Conservation (phyloP, 768 basidiomycete species). For the Lentinula sp. region DNA sequence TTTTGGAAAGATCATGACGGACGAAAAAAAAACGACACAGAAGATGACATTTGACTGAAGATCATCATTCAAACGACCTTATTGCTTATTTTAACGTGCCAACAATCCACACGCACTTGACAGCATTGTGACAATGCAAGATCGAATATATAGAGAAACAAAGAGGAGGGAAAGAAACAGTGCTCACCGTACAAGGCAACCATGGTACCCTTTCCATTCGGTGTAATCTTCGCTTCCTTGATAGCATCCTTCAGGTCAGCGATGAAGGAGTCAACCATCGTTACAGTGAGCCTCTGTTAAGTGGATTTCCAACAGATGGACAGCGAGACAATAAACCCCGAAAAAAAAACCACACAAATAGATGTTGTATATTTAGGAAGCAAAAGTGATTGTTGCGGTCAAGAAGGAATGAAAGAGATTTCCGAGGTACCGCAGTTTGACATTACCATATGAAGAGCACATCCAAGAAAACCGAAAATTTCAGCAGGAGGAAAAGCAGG, state of each 20-base stretch:
- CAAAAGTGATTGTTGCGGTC: background rate
- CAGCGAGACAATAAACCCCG: constrained; percentile 1
- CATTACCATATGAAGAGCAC: background rate
- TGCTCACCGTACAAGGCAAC: constrained; percentile 82
- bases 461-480: background rate
- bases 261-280: constrained; percentile 70
- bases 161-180: background rate
- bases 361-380: background rate
- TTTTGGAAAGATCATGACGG: background rate
- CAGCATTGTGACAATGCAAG: too few relatives aligned
- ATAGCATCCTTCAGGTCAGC: constrained; percentile 80
- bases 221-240: constrained; percentile 56
- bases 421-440: background rate
- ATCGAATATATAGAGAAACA: background rate
- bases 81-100: background rate
- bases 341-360: background rate
- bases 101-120: background rate
- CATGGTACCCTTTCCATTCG: constrained; percentile 79
- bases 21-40: background rate
- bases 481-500: background rate
- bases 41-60: background rate
- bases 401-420: background rate
- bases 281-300: constrained; percentile 70
- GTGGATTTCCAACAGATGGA: background rate
- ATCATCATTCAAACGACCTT: background rate